Evolutionary conservation across 1,139 yeast species (phyloP).

Genomic region (Oligophagozyma castellii): DNA sequence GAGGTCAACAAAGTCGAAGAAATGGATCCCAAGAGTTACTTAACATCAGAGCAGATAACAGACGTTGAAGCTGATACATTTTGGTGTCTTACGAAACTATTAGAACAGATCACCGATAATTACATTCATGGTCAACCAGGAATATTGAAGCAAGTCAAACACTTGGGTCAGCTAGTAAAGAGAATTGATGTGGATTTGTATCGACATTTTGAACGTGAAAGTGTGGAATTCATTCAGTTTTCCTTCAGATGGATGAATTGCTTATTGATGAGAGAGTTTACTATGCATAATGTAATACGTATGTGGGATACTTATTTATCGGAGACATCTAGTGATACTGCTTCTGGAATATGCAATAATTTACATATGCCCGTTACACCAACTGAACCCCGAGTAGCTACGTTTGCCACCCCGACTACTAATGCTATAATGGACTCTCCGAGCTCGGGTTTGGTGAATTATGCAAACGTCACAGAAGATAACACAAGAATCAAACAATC

Average conservation of each 20-base stretch:
- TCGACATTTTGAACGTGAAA: conserved; percentile 63
- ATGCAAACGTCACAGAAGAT: conserved; percentile 7
- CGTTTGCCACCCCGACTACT: conserved; percentile 10
- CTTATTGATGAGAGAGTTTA: conserved; percentile 82
- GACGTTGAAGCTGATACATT: conserved; percentile 86
- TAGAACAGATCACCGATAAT: conserved; percentile 92
- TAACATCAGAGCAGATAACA: conserved; percentile 43
- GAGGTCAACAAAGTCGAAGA: conserved; percentile 31
- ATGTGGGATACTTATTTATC: conserved; percentile 98
- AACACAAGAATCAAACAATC: conserved; percentile 24
- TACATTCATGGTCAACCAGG: conserved; percentile 98
- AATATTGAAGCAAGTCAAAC: conserved; percentile 77
- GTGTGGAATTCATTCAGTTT: conserved; percentile 85
- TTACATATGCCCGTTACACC: conserved; percentile 14
- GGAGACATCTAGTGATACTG: conserved; percentile 37
- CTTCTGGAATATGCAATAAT: conserved; percentile 5
- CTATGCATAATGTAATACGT: conserved; percentile 62
- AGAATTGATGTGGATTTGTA: conserved; percentile 67
- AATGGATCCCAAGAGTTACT: conserved; percentile 44
- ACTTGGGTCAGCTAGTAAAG: conserved; percentile 59
- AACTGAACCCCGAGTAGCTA: conserved; percentile 8
- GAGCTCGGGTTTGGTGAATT: conserved; percentile 4
- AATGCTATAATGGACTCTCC: conserved; percentile 11
- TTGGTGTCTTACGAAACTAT: conserved; percentile 84
- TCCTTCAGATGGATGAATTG: conserved; percentile 99